Percentiles rank a stretch among this genome's conserved stretches.
Evolutionary conservation across 345 rosid species (phyloP).

Genomic region (Euphorbia peplus): DNA sequence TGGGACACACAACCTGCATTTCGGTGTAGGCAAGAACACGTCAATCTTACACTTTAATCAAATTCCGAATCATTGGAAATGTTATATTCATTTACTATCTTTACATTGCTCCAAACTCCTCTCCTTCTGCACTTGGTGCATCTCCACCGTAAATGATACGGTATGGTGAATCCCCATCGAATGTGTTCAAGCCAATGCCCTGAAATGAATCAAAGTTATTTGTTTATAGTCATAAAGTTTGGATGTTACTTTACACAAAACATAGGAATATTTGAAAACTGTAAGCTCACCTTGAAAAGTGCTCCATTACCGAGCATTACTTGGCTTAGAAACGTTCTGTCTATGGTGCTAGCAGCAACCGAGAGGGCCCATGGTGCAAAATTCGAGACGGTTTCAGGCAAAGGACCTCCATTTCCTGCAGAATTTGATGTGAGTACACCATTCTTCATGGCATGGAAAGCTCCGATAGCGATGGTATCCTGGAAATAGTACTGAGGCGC

Average conservation of each 20-base stretch:
- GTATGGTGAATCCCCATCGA: background rate
- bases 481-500: conserved; percentile 26
- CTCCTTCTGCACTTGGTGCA: conserved; percentile 18
- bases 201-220: background rate
- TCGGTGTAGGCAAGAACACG: background rate
- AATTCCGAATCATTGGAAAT: too few relatives aligned
- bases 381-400: conserved; percentile 8
- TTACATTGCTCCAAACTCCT: too few relatives aligned
- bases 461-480: conserved; percentile 31
- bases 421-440: conserved; percentile 32
- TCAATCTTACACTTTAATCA: background rate
- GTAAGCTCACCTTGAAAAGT: conserved; percentile 13
- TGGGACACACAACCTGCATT: conserved; percentile 17
- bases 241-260: background rate
- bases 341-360: conserved; percentile 35
- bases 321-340: conserved; percentile 25
- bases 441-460: conserved; percentile 34
- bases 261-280: background rate
- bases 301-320: conserved; percentile 34
- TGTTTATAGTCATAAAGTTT: background rate
- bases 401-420: conserved; percentile 32
- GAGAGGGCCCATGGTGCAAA: conserved; percentile 33
- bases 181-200: conserved; percentile 26
- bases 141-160: conserved; percentile 28
- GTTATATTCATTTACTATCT: too few relatives aligned